Evolutionary conservation across 176 grass and related monocot genomes (phyloP).

Genomic region (Ampelocalamus luodianensis): DNA sequence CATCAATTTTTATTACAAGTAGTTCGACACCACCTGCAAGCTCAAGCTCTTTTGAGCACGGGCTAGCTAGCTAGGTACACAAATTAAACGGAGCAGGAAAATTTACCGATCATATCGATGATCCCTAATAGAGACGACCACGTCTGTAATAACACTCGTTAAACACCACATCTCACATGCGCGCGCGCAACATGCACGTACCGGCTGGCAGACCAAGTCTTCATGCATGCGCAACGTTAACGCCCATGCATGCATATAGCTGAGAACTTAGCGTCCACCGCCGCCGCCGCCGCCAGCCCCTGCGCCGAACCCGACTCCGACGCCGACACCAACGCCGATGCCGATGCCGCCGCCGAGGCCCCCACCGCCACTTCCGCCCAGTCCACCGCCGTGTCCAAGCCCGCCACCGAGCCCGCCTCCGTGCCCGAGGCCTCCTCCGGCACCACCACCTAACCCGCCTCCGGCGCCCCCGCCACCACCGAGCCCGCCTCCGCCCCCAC

Average conservation of each 20-base stretch:
- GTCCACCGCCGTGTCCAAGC: conserved; percentile 7
- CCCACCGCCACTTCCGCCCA: background rate
- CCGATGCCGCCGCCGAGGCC: conserved; percentile 23
- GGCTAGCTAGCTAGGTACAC: background rate
- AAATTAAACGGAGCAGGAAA: background rate
- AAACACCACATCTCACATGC: background rate
- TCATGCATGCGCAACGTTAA: background rate
- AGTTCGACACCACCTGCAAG: background rate
- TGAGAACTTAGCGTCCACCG: conserved; percentile 9
- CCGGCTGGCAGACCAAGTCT: background rate
- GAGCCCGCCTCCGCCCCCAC: background rate
- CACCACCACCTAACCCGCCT: background rate
- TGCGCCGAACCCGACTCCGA: background rate
- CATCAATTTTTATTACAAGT: background rate
- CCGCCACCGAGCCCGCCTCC: conserved; percentile 21
- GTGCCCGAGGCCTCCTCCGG: background rate
- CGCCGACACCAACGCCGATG: conserved; percentile 32
- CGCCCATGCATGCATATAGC: background rate
- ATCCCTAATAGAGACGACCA: background rate
- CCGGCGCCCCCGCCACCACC: background rate
- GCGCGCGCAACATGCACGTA: background rate
- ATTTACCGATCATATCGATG: background rate
- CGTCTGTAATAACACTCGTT: background rate
- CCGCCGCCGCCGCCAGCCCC: conserved; percentile 37
- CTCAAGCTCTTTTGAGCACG: background rate